Evolutionary conservation across 805 yeast species (phyloP), one percentile per base, ranked within the genome.

Genomic region (Dipodascopsis uninucleata): DNA sequence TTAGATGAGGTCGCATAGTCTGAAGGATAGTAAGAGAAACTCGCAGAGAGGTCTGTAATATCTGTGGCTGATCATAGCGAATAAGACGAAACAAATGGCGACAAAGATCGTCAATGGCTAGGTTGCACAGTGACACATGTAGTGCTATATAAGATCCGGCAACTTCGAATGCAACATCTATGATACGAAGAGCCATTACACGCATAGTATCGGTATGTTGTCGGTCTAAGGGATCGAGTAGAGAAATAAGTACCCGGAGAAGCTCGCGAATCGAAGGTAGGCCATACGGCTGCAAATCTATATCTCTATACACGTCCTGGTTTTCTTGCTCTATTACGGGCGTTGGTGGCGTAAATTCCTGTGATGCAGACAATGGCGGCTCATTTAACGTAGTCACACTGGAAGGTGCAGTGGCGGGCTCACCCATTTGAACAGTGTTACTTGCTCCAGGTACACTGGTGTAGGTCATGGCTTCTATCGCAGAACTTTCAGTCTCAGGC

Each of bases 131-230:
- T 3, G 81, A 71, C 1, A 84, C 79, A 59, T 85, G 90, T 23
- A 67, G 61, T 3, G 75, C 69, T 40, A 88, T 72, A 12, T 69
- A 71, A 41, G 71, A 68, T 2, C 96, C 96, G 8, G 87, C 72
- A 4, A 85, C 81, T 64, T 93, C 97, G 38, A 93, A 72, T 1
- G 94, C 83, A 0, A 82, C 81, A 43, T 79, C 81, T 31, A 93
- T 71, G 31, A 90, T 73, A 23, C 81, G 75, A 28, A 93, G 66
- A 0, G 96, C 93, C 67, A 90, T 79, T 10, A 85, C 81, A 45
- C 95, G 76, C 0, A 96, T 81, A 22, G 86, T 75, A 62, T 90
- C 96, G 51, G 90, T 85, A 58, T 87, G 93, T 58, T 85, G 87
- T 58, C 78, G 77, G 60, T 83, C 86, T 57, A 86, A 84, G 0